A percentile compares a stretch with the other conserved stretches of the same genome.
These are phyloP conservation scores for Backusella parvicylindrica DNA, from an alignment of 192 early-diverging fungal genomes.

Conservation along the genomic window DNA sequence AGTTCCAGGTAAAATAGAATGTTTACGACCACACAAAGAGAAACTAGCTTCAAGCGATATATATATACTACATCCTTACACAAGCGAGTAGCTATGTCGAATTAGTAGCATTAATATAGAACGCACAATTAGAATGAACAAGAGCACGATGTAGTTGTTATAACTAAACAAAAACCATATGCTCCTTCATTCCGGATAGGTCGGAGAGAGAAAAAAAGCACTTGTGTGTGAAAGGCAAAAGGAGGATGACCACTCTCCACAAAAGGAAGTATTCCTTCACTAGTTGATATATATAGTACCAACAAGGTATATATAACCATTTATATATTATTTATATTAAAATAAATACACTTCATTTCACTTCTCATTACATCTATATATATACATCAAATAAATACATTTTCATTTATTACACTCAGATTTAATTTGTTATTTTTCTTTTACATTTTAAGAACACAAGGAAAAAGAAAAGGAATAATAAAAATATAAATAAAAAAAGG, in stretches of 20 bases:
- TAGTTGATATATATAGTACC: background rate
- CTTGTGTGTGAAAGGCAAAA: background rate
- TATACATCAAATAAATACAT: background rate
- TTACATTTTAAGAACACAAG: background rate
- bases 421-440: background rate
- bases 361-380: too few relatives aligned
- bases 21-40: background rate
- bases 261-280: slow-evolving; percentile 1
- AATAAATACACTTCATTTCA: background rate
- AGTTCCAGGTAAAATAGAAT: background rate
- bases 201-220: background rate
- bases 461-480: background rate
- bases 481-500: background rate
- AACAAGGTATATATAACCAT: background rate
- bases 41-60: background rate
- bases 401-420: background rate
- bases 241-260: background rate
- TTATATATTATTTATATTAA: background rate
- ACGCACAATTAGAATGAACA: background rate
- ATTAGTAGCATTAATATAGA: background rate
- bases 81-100: background rate
- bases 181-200: background rate
- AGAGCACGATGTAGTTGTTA: background rate
- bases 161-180: too few relatives aligned
- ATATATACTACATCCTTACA: background rate